Evolutionary conservation across 202 grass and related monocot species (phyloP).

Genomic region (Tripidium arundinaceum): DNA sequence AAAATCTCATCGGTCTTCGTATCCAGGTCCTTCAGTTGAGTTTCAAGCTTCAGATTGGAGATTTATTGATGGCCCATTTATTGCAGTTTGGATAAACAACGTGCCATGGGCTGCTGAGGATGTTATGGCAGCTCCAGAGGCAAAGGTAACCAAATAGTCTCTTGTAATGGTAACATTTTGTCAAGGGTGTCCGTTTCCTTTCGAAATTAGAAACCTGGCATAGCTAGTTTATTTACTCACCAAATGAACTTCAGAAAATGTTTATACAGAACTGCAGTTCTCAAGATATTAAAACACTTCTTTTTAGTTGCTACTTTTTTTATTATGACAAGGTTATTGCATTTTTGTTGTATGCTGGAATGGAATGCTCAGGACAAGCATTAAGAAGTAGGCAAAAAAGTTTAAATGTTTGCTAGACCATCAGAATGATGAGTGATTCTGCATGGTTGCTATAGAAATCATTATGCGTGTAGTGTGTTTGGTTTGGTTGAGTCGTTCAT

Average conservation of each 20-base stretch:
- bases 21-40: constrained; percentile 35
- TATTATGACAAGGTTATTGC: background rate
- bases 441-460: background rate
- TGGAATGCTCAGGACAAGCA: background rate
- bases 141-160: constrained; percentile 51
- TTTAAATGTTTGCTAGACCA: background rate
- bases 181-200: background rate
- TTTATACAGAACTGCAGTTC: background rate
- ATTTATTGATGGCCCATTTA: constrained; percentile 62
- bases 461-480: background rate
- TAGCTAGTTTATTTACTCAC: background rate
- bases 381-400: background rate
- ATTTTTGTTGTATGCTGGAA: background rate
- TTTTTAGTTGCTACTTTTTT: background rate
- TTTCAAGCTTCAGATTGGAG: constrained; percentile 54
- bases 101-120: constrained; percentile 68
- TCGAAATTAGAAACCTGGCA: background rate
- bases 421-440: background rate
- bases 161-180: background rate
- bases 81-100: constrained; percentile 68
- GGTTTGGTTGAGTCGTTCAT: too few relatives aligned
- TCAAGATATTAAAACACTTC: background rate
- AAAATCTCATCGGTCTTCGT: constrained; percentile 27
- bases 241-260: background rate
- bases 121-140: constrained; percentile 66